Evolutionary conservation across 2,329 filamentous ascomycete species (phyloP).

Genomic region (Nigrograna mackinnonii): DNA sequence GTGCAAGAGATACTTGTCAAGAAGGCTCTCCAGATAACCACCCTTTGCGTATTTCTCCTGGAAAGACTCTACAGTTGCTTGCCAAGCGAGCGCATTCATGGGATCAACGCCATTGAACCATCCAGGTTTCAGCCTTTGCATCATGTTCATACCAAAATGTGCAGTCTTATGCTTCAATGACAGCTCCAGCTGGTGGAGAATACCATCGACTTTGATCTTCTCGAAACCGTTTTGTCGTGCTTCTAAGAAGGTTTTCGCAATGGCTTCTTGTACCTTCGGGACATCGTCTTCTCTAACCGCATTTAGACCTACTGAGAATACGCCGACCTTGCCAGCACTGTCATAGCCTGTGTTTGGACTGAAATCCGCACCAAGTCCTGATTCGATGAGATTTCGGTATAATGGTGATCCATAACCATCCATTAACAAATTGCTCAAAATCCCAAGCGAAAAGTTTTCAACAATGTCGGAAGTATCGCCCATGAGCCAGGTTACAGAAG

Average conservation of each 20-base stretch:
- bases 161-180: conserved; percentile 94
- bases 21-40: conserved; percentile 78
- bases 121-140: conserved; percentile 84
- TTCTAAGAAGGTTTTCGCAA: conserved; percentile 73
- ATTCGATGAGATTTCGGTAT: conserved; percentile 86
- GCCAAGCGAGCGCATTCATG: conserved; percentile 89
- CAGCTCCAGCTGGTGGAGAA: conserved; percentile 93
- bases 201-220: conserved; percentile 86
- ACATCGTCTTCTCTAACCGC: conserved; percentile 86
- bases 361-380: conserved; percentile 88
- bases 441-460: conserved; percentile 83
- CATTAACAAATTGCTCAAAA: conserved; percentile 82
- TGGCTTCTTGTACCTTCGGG: conserved; percentile 72
- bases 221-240: conserved; percentile 80
- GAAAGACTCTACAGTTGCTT: conserved; percentile 83
- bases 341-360: conserved; percentile 95
- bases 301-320: conserved; percentile 89
- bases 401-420: conserved; percentile 95
- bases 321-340: conserved; percentile 71
- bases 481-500: conserved; percentile 89
- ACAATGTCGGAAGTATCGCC: conserved; percentile 81
- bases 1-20: conserved; percentile 89
- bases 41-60: conserved; percentile 74
- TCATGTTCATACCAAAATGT: conserved; percentile 87
- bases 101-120: conserved; percentile 98